A percentile compares a stretch with the other conserved stretches of the same genome.
Conservation (phyloP, 176 grass and related monocot species). For the Thinopyrum elongatum region DNA sequence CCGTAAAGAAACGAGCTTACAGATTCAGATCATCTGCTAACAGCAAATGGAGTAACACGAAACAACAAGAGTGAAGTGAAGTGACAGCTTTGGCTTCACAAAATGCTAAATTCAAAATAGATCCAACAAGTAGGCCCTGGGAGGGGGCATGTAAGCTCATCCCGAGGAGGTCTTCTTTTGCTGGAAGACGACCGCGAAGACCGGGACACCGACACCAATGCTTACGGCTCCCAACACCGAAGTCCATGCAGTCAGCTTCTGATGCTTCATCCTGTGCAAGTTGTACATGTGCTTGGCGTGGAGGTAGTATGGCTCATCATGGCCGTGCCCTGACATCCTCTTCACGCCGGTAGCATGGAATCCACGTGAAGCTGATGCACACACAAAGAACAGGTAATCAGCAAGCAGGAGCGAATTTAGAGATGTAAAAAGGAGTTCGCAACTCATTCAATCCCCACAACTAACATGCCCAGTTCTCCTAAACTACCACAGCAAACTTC, state of each 20-base stretch:
- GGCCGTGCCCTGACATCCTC: slow-evolving; percentile 71
- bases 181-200: slow-evolving; percentile 73
- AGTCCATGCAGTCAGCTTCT: slow-evolving; percentile 49
- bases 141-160: slow-evolving; percentile 29
- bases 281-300: slow-evolving; percentile 99
- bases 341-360: slow-evolving; percentile 78
- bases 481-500: neutral
- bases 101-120: slow-evolving; percentile 27
- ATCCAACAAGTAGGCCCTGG: slow-evolving; percentile 4
- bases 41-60: slow-evolving; percentile 23
- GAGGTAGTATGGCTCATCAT: slow-evolving; percentile 66
- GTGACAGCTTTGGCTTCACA: slow-evolving; percentile 34
- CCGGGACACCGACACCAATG: slow-evolving; percentile 62
- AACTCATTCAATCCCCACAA: neutral
- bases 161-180: slow-evolving; percentile 76
- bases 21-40: slow-evolving; percentile 37
- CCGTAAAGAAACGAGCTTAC: slow-evolving; percentile 27
- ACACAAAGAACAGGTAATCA: neutral
- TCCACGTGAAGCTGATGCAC: slow-evolving; percentile 51
- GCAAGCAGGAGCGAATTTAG: neutral
- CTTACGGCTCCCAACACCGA: slow-evolving; percentile 46
- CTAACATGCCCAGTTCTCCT: neutral
- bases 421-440: neutral
- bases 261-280: slow-evolving; percentile 86
- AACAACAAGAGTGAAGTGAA: slow-evolving; percentile 30